These are phyloP conservation scores for Perkinsus marinus DNA, from an alignment of 169 alveolate genomes.

Conservation along the genomic window DNA sequence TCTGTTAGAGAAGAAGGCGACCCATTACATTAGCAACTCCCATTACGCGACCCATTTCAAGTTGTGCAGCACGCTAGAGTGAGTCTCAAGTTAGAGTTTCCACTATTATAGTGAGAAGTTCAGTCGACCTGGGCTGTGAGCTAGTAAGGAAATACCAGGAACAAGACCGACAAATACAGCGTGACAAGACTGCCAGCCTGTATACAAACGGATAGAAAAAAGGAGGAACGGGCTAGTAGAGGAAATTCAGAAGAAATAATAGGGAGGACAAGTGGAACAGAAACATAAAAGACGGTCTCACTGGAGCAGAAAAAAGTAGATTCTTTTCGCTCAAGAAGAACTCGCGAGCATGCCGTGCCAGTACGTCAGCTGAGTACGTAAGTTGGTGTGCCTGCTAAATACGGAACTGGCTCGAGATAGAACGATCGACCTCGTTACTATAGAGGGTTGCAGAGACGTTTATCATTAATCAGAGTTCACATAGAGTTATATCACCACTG, in stretches of 20 bases:
- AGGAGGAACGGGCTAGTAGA: not conserved
- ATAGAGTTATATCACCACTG: not conserved
- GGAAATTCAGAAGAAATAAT: not conserved
- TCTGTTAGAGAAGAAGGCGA: too few relatives aligned
- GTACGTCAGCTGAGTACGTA: too few relatives aligned
- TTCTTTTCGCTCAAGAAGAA: not conserved
- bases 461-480: not conserved
- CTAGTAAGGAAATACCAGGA: not conserved
- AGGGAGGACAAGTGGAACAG: not conserved
- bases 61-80: too few relatives aligned
- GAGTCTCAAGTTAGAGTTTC: too few relatives aligned
- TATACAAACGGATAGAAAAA: not conserved
- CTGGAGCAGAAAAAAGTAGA: not conserved
- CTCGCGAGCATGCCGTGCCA: too few relatives aligned
- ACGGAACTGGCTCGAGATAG: too few relatives aligned
- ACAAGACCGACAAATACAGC: not conserved
- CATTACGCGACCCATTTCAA: too few relatives aligned
- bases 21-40: too few relatives aligned
- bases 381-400: too few relatives aligned
- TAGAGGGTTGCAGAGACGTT: too few relatives aligned
- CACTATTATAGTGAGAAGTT: too few relatives aligned
- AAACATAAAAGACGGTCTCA: not conserved
- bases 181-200: not conserved
- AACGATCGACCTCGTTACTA: too few relatives aligned
- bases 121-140: not conserved